Conservation (phyloP, 2,329 filamentous ascomycete species). For the Claviceps sp. region DNA sequence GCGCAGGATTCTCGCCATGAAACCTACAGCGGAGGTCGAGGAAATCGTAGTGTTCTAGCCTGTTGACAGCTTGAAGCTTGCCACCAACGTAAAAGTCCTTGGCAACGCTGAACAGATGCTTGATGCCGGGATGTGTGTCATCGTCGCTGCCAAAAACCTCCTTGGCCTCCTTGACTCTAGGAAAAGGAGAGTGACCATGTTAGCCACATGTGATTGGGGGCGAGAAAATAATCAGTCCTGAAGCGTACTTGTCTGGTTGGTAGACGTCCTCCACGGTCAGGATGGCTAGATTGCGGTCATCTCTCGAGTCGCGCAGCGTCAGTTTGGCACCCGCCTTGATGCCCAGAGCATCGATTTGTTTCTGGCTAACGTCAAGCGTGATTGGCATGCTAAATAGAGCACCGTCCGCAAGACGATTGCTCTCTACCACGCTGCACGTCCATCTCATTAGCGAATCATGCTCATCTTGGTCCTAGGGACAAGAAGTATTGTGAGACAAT, state of each 20-base stretch:
- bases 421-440: slow-evolving; percentile 62
- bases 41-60: slow-evolving; percentile 97
- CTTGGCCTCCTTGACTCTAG: slow-evolving; percentile 73
- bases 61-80: slow-evolving; percentile 90
- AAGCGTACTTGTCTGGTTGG: slow-evolving; percentile 75
- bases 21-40: slow-evolving; percentile 79
- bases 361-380: slow-evolving; percentile 70
- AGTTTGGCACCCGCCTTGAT: slow-evolving; percentile 72
- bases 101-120: slow-evolving; percentile 70
- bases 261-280: slow-evolving; percentile 93
- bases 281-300: slow-evolving; percentile 92
- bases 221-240: not conserved
- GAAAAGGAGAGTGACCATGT: not conserved
- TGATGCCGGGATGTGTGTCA: slow-evolving; percentile 81
- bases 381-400: slow-evolving; percentile 95
- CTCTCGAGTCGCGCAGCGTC: slow-evolving; percentile 86
- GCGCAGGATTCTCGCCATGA: not conserved
- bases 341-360: slow-evolving; percentile 58
- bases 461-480: no score
- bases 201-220: not conserved
- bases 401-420: slow-evolving; percentile 76
- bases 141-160: slow-evolving; percentile 89
- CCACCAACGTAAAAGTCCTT: slow-evolving; percentile 89
- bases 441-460: not conserved
- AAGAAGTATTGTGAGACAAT: not conserved